Evolutionary conservation across 352 stramenopile genomes (phyloP), one percentile per base, ranked within the genome.

Genomic region (Phytophthora sansomeana): DNA sequence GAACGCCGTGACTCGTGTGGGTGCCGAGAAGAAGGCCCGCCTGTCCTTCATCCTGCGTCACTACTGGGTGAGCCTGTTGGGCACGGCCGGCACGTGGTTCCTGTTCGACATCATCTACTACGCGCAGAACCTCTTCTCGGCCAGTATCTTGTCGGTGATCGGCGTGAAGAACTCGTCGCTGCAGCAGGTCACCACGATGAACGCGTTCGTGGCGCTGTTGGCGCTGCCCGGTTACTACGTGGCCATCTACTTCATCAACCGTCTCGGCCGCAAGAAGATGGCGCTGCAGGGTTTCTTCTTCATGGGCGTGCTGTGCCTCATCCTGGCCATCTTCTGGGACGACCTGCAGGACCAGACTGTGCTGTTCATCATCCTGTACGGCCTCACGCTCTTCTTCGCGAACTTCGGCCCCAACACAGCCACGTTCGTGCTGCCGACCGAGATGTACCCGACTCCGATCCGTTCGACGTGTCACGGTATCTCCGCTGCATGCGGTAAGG

Each of bases 391-490:
- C 33, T 92, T 90, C 59, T 89, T 89, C 56, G 77, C 81, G 32
- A 91, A 93, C 67, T 95, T 96, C 56, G 87, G 87, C 0, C 85
- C 87, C 24, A 93, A 93, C 72, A 77, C 69, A 36, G 88, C 86
- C 24, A 95, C 86, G 13, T 96, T 96, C 73, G 80, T 97, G 41
- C 82, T 97, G 70, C 89, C 89, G 4, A 86, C 90, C 0, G 91
- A 97, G 74, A 89, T 96, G 44, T 81, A 74, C 62, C 75, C 75
- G 21, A 96, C 90, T 13, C 75, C 90, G 57, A 88, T 95, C 61
- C 77, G 90, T 24, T 90, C 80, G 21, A 84, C 84, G 21, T 93
- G 85, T 63, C 87, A 96, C 73, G 90, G 90, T 14, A 89, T 97
- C 67, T 94, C 87, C 17, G 91, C 91, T 7, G 84, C 87, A 1